Base-by-base conservation (phyloP, 768 basidiomycete species). In the Tylopilus vinaceipallidus region DNA sequence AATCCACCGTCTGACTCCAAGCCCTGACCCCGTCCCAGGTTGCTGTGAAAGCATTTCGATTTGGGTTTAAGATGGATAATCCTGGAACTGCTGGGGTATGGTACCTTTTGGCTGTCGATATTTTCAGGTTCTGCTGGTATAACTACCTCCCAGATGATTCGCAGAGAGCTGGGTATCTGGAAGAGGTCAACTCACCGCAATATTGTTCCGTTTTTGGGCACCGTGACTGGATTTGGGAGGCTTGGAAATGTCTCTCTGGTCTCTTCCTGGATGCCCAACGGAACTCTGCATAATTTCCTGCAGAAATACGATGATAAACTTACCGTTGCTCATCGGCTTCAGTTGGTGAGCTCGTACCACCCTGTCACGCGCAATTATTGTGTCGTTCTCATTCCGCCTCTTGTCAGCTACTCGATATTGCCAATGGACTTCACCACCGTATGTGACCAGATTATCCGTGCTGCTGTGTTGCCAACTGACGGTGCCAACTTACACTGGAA, bases 171-270 rank as follows among this genome's bases (percentile, higher is more conserved):
- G 3, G 44, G 44, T 4, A 45, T 45, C 23, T 66, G 61, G 64
- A 54, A 42, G 39, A 36, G 45, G 39, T 39, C 65, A 5, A 24
- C 42, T 7, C 64, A 66, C 38, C 37, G 38, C 19, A 54, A 62
- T 23, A 47, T 66, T 13, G 14, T 32, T 14, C 32, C 32, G 4
- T 32, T 32, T 11, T 14, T 32, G 16, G 65, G 65, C 9, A 50
- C 58, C 14, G 50, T 49, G 1, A 36, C 42, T 3, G 59, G 57
- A 27, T 67, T 66, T 49, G 66, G 66, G 6, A 55, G 54, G 24
- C 54, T n/a, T 30, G 45, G 29, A 23, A 29, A 29, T 3, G 41
- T 29, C 2, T 52, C 50, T 5, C 11, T 52, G 0, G 50, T 52
- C 0, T 46, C 50, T 3, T 14, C 45, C 17, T 52, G 50, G 50